phyloP scores from a whole-genome alignment of 2,329 filamentous ascomycete genomes.

The Paecilomyces variotii region DNA sequence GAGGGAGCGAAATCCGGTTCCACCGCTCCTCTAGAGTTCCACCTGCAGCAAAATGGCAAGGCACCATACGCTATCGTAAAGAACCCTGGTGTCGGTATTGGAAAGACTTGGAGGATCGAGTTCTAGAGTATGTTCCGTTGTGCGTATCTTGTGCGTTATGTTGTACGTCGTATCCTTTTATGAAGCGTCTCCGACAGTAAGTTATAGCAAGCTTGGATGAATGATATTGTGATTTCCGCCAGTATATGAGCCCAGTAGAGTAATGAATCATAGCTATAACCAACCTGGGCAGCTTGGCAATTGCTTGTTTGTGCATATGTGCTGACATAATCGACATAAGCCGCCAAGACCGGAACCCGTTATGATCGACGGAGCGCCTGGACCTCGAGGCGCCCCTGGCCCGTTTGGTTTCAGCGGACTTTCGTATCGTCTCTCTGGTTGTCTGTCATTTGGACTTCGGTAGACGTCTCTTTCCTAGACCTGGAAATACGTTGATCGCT shows the following conservation, averaged over 20 bases:
- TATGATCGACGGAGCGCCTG: neutral
- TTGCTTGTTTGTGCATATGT: neutral
- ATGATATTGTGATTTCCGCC: neutral
- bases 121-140: conserved; percentile 29
- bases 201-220: neutral
- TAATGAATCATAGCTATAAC: neutral
- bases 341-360: neutral
- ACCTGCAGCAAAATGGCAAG: conserved; percentile 44
- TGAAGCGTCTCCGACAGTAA: neutral
- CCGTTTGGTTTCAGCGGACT: neutral
- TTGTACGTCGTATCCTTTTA: neutral
- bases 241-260: neutral
- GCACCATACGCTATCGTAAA: conserved; percentile 58
- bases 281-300: neutral
- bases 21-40: conserved; percentile 51
- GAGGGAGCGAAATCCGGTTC: conserved; percentile 36
- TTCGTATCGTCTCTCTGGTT: neutral
- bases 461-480: neutral
- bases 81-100: conserved; percentile 55
- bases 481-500: neutral
- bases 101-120: conserved; percentile 55
- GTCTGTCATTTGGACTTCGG: neutral
- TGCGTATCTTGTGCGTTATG: neutral
- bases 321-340: neutral
- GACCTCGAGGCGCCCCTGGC: neutral